Percentiles rank a stretch among this genome's conserved stretches.
phyloP scores from a whole-genome alignment of 2,329 filamentous ascomycete genomes.

The Fusarium buharicum region DNA sequence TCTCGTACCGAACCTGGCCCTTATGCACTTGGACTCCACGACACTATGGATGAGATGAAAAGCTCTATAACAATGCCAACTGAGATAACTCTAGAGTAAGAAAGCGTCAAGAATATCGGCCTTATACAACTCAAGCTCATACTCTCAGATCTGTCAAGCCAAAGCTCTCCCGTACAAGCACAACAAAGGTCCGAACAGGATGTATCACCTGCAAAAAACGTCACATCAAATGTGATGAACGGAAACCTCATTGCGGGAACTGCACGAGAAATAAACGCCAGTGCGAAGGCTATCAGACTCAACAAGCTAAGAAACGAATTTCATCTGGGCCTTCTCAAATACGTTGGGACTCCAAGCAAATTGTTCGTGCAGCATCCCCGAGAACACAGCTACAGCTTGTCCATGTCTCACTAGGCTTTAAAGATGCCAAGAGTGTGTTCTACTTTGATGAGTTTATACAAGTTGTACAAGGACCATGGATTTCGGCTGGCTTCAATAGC shows the following conservation, averaged over 20 bases:
- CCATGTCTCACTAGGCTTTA: conserved; percentile 20
- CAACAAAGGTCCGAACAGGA: conserved; percentile 36
- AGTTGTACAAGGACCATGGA: conserved; percentile 47
- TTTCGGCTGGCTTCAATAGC: conserved; percentile 37
- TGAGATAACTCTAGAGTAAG: not conserved
- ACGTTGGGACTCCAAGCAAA: conserved; percentile 42
- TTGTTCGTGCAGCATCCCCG: not conserved
- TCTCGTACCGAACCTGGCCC: not conserved
- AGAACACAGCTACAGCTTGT: conserved; percentile 20
- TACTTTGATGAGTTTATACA: conserved; percentile 50
- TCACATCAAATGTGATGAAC: conserved; percentile 41
- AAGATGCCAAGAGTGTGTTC: conserved; percentile 12
- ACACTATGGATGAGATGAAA: conserved; percentile 1
- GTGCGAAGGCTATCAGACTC: conserved; percentile 31
- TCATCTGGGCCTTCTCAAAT: conserved; percentile 24
- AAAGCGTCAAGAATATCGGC: rapidly evolving
- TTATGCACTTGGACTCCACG: not conserved
- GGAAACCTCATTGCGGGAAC: conserved; percentile 29
- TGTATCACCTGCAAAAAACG: conserved; percentile 43
- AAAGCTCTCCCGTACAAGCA: conserved; percentile 37
- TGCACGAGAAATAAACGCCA: conserved; percentile 26
- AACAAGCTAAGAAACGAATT: conserved; percentile 1
- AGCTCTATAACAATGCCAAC: not conserved
- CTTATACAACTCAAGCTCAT: not conserved
- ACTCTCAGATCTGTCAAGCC: not conserved